Evolutionary conservation across 495 filamentous ascomycete species (phyloP).

Genomic region (Penicillium coffeae): DNA sequence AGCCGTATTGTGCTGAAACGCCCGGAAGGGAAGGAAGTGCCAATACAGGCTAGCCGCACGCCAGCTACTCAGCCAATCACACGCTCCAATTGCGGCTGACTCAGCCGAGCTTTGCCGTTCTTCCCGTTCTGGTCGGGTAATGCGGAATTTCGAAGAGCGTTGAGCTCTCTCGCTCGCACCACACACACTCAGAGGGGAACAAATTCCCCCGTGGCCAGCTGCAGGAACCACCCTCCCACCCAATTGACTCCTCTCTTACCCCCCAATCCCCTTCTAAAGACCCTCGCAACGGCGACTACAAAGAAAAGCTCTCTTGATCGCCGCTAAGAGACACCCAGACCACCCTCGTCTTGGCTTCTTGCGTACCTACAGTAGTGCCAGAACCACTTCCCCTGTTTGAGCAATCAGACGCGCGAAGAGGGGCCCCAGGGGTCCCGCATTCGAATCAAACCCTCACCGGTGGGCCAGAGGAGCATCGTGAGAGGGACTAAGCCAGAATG

Average conservation of each 20-base stretch:
- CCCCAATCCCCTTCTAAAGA: neutral
- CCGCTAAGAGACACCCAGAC: constrained; percentile 6
- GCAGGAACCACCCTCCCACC: neutral
- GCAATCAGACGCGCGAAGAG: constrained; percentile 18
- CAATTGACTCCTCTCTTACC: constrained; percentile 1
- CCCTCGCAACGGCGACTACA: neutral
- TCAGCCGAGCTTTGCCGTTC: constrained; percentile 5
- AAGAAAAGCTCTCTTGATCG: neutral
- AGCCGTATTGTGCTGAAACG: neutral
- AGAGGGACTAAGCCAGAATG: constrained; percentile 1
- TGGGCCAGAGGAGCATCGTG: constrained; percentile 29
- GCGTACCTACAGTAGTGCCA: constrained; percentile 32
- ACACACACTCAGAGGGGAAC: neutral
- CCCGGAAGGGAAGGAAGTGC: constrained; percentile 10
- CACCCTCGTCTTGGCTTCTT: constrained; percentile 21
- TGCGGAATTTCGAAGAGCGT: constrained; percentile 3
- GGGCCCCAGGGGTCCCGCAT: constrained; percentile 10
- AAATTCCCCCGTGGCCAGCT: neutral
- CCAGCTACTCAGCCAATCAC: constrained; percentile 11
- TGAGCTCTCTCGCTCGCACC: neutral
- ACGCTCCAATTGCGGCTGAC: constrained; percentile 3
- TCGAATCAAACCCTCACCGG: constrained; percentile 29
- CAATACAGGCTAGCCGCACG: constrained; percentile 3
- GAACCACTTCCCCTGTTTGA: constrained; percentile 4
- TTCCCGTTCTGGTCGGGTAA: constrained; percentile 13